Evolutionary conservation across 257 asterid genomes (phyloP).

Genomic region (Solanum lycopersicoides): DNA sequence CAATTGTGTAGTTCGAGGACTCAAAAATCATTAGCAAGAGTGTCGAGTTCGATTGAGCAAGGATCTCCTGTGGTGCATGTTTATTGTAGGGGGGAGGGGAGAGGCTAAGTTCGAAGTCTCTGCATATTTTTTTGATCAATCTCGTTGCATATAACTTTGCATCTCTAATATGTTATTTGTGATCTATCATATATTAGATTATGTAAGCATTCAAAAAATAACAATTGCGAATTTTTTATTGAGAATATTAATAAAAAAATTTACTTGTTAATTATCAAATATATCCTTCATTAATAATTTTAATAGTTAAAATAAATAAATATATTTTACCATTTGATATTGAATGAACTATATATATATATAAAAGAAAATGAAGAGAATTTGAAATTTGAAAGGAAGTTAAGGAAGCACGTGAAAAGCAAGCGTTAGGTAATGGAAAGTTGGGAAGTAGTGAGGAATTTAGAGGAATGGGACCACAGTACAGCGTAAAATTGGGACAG

Average conservation of each 20-base stretch:
- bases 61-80: background rate
- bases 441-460: background rate
- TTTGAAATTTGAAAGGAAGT: background rate
- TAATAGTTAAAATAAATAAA: too few relatives aligned
- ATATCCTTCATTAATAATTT: background rate
- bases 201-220: too few relatives aligned
- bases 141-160: too few relatives aligned
- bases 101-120: background rate
- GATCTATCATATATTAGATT: background rate
- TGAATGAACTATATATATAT: background rate
- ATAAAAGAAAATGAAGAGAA: background rate
- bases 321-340: too few relatives aligned
- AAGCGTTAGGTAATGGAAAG: background rate
- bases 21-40: background rate
- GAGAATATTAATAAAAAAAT: too few relatives aligned
- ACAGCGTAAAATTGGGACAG: too few relatives aligned
- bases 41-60: too few relatives aligned
- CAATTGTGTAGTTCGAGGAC: background rate
- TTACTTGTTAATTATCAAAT: background rate
- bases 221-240: fast-evolving
- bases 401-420: background rate
- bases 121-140: too few relatives aligned
- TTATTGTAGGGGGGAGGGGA: background rate
- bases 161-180: too few relatives aligned
- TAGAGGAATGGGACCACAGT: background rate